Conservation (phyloP, 164 flowering plant species). For the Annona squamosa region DNA sequence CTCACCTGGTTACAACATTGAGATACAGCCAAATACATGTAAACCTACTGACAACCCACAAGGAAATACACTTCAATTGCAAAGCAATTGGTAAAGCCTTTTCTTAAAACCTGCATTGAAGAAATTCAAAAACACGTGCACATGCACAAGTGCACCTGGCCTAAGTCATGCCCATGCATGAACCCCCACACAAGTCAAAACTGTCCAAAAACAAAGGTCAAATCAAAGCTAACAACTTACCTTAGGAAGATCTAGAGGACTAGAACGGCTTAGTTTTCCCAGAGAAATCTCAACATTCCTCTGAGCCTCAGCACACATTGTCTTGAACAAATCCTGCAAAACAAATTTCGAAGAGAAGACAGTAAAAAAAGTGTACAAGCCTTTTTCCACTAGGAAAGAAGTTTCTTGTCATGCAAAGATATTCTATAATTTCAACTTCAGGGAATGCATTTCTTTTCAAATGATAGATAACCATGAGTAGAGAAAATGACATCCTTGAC, state of each 20-base stretch:
- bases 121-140: too few species aligned
- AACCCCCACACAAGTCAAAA: not conserved
- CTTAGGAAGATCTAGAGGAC: slow-evolving; percentile 39
- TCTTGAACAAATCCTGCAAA: slow-evolving; percentile 80
- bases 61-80: not conserved
- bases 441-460: too few species aligned
- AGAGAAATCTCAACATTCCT: slow-evolving; percentile 29
- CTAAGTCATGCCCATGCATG: not conserved
- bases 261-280: slow-evolving; percentile 40
- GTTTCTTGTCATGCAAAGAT: too few species aligned
- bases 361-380: not conserved
- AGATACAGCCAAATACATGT: too few species aligned
- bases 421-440: too few species aligned
- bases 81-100: not conserved
- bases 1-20: too few species aligned
- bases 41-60: not conserved
- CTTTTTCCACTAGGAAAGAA: not conserved
- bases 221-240: slow-evolving; percentile 24
- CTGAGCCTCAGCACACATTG: slow-evolving; percentile 45
- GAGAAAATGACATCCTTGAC: too few species aligned
- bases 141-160: too few species aligned
- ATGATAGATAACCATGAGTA: too few species aligned
- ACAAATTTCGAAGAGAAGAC: not conserved
- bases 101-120: not conserved
- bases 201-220: not conserved